A percentile compares a stretch with the other conserved stretches of the same genome.
Conservation (phyloP, 345 rosid species). For the Eucalyptus marginata region DNA sequence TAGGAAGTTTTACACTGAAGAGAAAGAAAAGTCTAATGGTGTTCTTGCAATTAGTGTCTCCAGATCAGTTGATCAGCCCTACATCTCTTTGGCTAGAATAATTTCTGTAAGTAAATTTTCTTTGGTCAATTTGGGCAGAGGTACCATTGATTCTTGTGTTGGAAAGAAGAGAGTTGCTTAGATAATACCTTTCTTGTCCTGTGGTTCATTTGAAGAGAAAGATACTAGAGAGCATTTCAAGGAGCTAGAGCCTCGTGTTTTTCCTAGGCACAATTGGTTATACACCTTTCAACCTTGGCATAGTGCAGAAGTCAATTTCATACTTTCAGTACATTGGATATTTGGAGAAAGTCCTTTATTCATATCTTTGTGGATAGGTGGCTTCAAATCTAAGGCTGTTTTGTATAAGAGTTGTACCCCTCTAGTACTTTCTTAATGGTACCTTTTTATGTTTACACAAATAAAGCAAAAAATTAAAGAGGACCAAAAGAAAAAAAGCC, state of each 20-base stretch:
- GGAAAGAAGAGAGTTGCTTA: background rate
- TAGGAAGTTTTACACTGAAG: constrained; percentile 57
- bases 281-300: background rate
- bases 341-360: background rate
- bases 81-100: constrained; percentile 34
- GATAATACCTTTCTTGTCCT: background rate
- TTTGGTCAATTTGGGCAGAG: background rate
- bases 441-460: background rate
- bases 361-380: background rate
- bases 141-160: background rate
- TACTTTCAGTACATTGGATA: background rate
- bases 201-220: background rate
- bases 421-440: background rate
- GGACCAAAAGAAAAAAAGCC: background rate
- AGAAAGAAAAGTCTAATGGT: constrained; percentile 52
- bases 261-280: background rate
- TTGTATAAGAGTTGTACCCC: background rate
- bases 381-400: background rate
- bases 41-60: constrained; percentile 50
- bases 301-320: background rate
- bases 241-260: background rate
- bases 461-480: background rate
- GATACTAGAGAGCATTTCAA: background rate
- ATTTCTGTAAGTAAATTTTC: constrained; percentile 6
- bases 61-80: constrained; percentile 44